Base-by-base conservation (phyloP, 1,284 basidiomycete species). In the Puccinia brachypodii region DNA sequence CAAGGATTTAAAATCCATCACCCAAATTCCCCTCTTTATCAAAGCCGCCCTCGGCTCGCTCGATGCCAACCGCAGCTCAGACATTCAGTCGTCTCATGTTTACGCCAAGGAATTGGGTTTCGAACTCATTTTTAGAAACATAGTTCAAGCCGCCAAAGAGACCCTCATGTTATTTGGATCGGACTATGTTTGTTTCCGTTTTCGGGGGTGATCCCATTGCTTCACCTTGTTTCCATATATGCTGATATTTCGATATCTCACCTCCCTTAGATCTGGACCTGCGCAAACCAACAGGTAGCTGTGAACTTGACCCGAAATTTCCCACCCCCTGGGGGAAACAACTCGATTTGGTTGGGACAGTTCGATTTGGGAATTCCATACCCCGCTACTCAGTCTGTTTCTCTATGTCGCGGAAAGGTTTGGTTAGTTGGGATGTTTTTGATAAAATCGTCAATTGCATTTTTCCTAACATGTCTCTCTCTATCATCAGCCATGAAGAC, bases 1-100 rank as follows among this genome's bases (percentile, higher is more conserved):
- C 83, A 47, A 89, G 89, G 84, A 84, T 87, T 3, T 83, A 86
- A 36, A 86, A 89, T 1, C 77, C 91, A 22, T 86, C 89, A 40
- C 87, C 87, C 60, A 84, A 85, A 6, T 85, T 85, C 9, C 91
- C 90, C 84, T 25, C 3, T 53, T 68, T 1, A 69, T 79, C 44
- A 28, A 38, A 7, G 11, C 13, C 25, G 62, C 77, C 6, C 36
- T 79, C 3, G 77, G 64, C 8, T 40, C 77, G 6, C 33, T 68
- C 42, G 77, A 69, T 19, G 11, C 44, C 38, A 47, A 60, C 22
- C 64, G 77, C 16, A 38, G 64, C 31, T n/a, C 40, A 28, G 25
- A 2, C 40, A 40, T 79, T 13, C 31, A 33, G 13, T 36, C 66
- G 25, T 60, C 77, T 36, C 47, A 60, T 38, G 50, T 79, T 36